Evolutionary conservation across 208 protist species (phyloP).

Genomic region (Leishmania aethiopica): DNA sequence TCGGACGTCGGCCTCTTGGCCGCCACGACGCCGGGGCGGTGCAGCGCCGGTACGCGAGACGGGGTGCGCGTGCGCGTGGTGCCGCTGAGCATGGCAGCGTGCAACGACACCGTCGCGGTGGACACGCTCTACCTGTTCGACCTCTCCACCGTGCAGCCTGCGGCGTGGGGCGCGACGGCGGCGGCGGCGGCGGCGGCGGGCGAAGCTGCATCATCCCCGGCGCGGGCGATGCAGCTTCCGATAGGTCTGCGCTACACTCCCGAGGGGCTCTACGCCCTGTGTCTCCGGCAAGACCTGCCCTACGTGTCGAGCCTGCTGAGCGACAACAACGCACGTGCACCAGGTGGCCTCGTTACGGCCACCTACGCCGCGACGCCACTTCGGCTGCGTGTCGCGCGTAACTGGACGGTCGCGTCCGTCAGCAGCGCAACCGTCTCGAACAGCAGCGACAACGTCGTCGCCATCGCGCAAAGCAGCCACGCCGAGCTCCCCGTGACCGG

Average conservation of each 20-base stretch:
- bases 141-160: conserved; percentile 28
- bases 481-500: conserved; percentile 43
- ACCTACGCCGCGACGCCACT: conserved; percentile 21
- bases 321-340: background rate
- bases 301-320: conserved; percentile 11
- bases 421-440: conserved; percentile 2
- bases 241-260: conserved; percentile 43
- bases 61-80: conserved; percentile 55
- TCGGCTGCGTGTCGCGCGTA: conserved; percentile 24
- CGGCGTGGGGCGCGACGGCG: background rate
- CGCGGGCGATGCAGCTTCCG: conserved; percentile 33
- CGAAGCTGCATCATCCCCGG: too few relatives aligned
- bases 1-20: conserved; percentile 15
- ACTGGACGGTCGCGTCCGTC: conserved; percentile 24
- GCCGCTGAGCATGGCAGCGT: conserved; percentile 24
- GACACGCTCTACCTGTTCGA: conserved; percentile 29
- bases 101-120: conserved; percentile 25
- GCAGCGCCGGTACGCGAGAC: conserved; percentile 46
- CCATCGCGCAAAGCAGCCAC: conserved; percentile 51
- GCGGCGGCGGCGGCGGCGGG: too few relatives aligned
- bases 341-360: conserved; percentile 7
- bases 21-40: conserved; percentile 28
- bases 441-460: conserved; percentile 17
- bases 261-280: conserved; percentile 48
- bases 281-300: conserved; percentile 42